Evolutionary conservation across 345 rosid genomes (phyloP).

Genomic region (Citrus unshiu): DNA sequence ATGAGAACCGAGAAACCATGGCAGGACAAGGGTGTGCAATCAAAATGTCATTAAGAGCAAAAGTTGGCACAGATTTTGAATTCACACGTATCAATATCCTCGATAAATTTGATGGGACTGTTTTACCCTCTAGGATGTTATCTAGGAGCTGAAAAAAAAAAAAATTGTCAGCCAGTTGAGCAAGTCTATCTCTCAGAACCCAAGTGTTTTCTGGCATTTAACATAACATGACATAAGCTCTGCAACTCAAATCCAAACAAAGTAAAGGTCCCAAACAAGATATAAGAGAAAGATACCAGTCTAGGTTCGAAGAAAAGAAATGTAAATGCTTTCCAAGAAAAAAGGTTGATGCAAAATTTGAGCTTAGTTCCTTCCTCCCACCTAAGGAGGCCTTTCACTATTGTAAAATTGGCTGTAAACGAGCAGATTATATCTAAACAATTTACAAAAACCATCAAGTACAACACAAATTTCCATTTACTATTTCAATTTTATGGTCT

Average conservation of each 20-base stretch:
- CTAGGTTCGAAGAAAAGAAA: not conserved
- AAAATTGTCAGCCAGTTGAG: not conserved
- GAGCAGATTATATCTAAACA: too few species aligned
- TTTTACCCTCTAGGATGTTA: slow-evolving; percentile 53
- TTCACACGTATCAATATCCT: slow-evolving; percentile 62
- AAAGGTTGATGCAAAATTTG: too few species aligned
- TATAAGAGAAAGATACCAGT: not conserved
- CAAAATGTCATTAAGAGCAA: slow-evolving; percentile 77
- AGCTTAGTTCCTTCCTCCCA: not conserved
- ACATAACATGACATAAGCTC: not conserved
- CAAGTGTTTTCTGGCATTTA: not conserved
- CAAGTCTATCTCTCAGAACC: not conserved
- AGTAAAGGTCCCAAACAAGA: not conserved
- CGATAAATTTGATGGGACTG: slow-evolving; percentile 48
- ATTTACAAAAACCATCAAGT: too few species aligned
- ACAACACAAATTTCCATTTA: not conserved
- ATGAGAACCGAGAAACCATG: slow-evolving; percentile 72
- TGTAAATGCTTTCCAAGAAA: too few species aligned
- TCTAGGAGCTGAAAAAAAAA: slow-evolving; percentile 52
- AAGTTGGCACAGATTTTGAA: slow-evolving; percentile 49
- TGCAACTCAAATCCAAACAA: not conserved
- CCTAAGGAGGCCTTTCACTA: not conserved
- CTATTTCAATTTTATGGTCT: slow-evolving; percentile 3
- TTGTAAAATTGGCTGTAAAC: too few species aligned
- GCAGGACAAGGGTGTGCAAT: slow-evolving; percentile 85